A percentile compares a stretch with the other conserved stretches of the same genome.
Evolutionary conservation across 345 rosid genomes (phyloP).

Genomic region (Hibiscus trionum): DNA sequence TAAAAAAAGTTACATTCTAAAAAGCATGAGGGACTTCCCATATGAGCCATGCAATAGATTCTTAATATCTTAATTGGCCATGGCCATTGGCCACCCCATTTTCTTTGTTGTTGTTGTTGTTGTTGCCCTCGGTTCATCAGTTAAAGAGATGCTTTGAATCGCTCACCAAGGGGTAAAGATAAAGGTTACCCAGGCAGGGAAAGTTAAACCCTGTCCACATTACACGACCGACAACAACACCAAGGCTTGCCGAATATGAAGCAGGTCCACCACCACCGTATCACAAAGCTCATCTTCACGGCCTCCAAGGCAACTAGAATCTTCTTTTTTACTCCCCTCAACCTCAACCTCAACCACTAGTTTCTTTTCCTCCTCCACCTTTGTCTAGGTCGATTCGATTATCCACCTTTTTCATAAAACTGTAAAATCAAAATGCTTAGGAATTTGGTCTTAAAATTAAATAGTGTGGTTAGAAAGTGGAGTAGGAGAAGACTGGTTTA

Average conservation of each 20-base stretch:
- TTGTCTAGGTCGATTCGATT: too few species aligned
- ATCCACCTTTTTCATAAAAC: too few species aligned
- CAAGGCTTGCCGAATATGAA: neutral
- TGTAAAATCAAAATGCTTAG: neutral
- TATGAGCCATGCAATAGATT: neutral
- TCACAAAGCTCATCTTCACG: conserved; percentile 3
- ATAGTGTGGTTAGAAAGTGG: neutral
- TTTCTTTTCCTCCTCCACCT: neutral
- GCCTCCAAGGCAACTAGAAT: neutral
- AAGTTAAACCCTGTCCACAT: conserved; percentile 8
- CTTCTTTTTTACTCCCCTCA: neutral
- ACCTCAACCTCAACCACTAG: conserved; percentile 1
- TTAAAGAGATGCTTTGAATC: conserved; percentile 5
- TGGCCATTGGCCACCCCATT: neutral
- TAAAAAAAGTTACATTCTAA: neutral
- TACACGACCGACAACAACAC: neutral
- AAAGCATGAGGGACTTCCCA: neutral
- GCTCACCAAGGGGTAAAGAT: neutral
- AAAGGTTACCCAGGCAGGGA: neutral
- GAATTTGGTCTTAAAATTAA: neutral
- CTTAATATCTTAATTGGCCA: neutral
- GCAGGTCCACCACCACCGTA: conserved; percentile 9
- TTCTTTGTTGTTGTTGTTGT: neutral
- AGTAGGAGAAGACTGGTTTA: neutral
- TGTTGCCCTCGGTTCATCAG: neutral